Evolutionary conservation across 2,329 filamentous ascomycete genomes (phyloP), one percentile per base, ranked within the genome.

Genomic region (Colletotrichum sp.): DNA sequence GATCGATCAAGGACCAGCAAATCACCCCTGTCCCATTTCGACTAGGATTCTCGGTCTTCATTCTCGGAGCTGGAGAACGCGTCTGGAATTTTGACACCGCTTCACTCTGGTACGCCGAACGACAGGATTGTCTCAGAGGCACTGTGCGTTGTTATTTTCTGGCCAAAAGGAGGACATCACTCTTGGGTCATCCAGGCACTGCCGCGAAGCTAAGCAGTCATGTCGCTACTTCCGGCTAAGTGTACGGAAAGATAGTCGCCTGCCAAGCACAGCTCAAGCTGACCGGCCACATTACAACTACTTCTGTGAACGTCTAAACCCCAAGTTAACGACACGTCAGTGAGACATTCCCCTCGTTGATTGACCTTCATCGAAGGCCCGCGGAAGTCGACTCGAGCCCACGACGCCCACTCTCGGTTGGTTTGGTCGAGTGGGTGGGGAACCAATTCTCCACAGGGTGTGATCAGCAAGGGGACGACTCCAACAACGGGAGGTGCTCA

Each of bases 1-100:
- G 69, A 75, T 75, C 72, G 32, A 39, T 64, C 9, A 67, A 68
- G 65, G 65, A 59, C 28, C 49, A 57, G 65, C 60, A 64, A 26
- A 9, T 6, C 10, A 72, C 59, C 72, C 69, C 63, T 75, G 62
- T 60, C 26, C 3, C 39, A 24, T 67, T n/a, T 39, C 30, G 62
- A n/a, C 8, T 21, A 68, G 65, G 44, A 34, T 59, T n/a, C 24
- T 62, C 24, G 28, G 28, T n/a, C 26, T 34, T 32, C 28, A 32
- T 30, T 30, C 28, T 62, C 26, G 28, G 28, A 62, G 59, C 59
- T 30, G 26, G 55, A 59, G 8, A 18, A 59, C 55, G 26, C 55
- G 24, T 59, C 55, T 59, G 26, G 26, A 13, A 12, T 32, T 21
- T 26, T 59, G 55, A 59, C 26, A 28, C 59, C 18, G 59, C 59